Evolutionary conservation across 805 yeast genomes (phyloP).

Genomic region (Clavispora phyllophila): DNA sequence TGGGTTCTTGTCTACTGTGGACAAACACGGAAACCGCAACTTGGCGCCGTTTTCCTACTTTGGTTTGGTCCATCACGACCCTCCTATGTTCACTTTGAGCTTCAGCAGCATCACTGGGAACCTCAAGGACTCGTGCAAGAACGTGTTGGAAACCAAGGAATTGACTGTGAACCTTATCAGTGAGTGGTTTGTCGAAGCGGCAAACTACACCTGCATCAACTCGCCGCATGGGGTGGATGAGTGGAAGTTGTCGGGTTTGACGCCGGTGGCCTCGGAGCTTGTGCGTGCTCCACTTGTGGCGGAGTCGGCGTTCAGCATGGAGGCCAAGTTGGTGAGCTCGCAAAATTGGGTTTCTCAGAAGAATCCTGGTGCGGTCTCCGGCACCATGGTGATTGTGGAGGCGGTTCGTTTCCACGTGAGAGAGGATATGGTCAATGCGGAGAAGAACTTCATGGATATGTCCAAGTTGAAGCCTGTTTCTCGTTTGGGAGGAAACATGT

Average conservation of each 20-base stretch:
- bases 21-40: constrained; percentile 39
- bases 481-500: constrained; percentile 46
- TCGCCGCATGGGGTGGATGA: constrained; percentile 50
- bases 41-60: constrained; percentile 62
- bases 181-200: constrained; percentile 65
- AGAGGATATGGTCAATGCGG: constrained; percentile 47
- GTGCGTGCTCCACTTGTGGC: constrained; percentile 57
- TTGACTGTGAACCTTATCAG: constrained; percentile 52
- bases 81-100: constrained; percentile 54
- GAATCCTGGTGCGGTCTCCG: constrained; percentile 30
- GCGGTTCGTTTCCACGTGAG: constrained; percentile 55
- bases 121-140: constrained; percentile 47
- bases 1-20: constrained; percentile 50
- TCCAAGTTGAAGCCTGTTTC: constrained; percentile 48
- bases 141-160: constrained; percentile 48
- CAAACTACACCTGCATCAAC: constrained; percentile 44
- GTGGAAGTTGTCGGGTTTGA: constrained; percentile 52
- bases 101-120: constrained; percentile 33
- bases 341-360: constrained; percentile 42
- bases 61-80: constrained; percentile 44
- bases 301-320: constrained; percentile 57
- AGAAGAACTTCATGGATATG: constrained; percentile 36
- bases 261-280: constrained; percentile 36
- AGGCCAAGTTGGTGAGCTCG: constrained; percentile 42
- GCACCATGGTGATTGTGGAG: constrained; percentile 43